Conservation (phyloP, 129 eudicot species). For the Mikania micrantha region DNA sequence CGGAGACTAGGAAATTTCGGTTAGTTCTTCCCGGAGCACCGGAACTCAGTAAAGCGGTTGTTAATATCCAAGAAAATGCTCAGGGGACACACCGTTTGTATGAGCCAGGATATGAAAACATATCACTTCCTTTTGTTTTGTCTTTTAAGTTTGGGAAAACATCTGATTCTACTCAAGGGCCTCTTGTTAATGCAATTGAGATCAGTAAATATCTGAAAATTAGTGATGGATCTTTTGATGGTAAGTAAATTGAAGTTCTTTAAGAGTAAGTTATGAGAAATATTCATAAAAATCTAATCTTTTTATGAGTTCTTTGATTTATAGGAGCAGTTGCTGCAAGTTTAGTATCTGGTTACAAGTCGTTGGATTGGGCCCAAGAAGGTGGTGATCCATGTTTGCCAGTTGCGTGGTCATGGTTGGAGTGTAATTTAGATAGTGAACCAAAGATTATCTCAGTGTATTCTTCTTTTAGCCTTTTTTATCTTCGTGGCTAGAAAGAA, state of each 20-base stretch:
- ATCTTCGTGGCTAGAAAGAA: background rate
- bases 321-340: slow-evolving; percentile 52
- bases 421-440: slow-evolving; percentile 68
- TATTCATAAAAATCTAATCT: background rate
- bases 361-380: slow-evolving; percentile 81
- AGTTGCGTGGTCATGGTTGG: slow-evolving; percentile 92
- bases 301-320: slow-evolving; percentile 5
- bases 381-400: slow-evolving; percentile 99
- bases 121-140: slow-evolving; percentile 78
- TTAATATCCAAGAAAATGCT: slow-evolving; percentile 89
- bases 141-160: slow-evolving; percentile 75
- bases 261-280: background rate
- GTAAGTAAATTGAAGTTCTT: slow-evolving; percentile 33
- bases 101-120: slow-evolving; percentile 74
- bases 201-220: slow-evolving; percentile 65
- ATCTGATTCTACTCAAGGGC: slow-evolving; percentile 78
- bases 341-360: slow-evolving; percentile 47
- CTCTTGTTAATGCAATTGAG: slow-evolving; percentile 94
- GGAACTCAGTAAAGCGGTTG: slow-evolving; percentile 56
- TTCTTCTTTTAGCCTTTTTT: background rate
- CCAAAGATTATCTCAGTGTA: slow-evolving; percentile 72
- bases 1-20: slow-evolving; percentile 58
- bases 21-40: slow-evolving; percentile 56
- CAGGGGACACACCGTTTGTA: slow-evolving; percentile 71
- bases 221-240: slow-evolving; percentile 73